Evolutionary conservation across 306 rosid species (phyloP).

Genomic region (Pueraria montana): DNA sequence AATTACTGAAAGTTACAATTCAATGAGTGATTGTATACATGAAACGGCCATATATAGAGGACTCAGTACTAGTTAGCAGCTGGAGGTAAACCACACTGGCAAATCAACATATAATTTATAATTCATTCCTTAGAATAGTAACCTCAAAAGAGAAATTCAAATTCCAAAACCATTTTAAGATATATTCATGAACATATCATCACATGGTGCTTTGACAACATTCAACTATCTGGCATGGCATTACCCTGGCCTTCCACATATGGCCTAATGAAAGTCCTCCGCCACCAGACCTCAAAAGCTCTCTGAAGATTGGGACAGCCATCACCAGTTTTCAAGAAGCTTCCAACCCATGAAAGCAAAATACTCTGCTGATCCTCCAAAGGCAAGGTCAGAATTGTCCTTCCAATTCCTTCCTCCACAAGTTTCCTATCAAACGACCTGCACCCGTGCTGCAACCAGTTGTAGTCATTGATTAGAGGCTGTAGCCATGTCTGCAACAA

Average conservation of each 20-base stretch:
- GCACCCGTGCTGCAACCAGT: constrained; percentile 88
- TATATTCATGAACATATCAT: constrained; percentile 22
- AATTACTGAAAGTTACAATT: constrained; percentile 35
- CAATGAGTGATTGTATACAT: constrained; percentile 40
- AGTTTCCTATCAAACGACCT: constrained; percentile 83
- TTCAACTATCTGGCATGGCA: constrained; percentile 59
- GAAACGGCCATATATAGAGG: constrained; percentile 33
- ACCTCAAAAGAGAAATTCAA: constrained; percentile 12
- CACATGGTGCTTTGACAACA: constrained; percentile 49
- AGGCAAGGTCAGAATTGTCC: constrained; percentile 94
- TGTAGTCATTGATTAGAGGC: constrained; percentile 87
- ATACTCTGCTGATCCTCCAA: constrained; percentile 90
- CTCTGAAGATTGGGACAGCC: constrained; percentile 92
- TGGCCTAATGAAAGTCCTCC: constrained; percentile 86
- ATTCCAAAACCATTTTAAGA: constrained; percentile 23
- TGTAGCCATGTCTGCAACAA: constrained; percentile 89
- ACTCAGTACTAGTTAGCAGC: constrained; percentile 37
- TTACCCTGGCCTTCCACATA: constrained; percentile 66
- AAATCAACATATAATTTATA: constrained; percentile 37
- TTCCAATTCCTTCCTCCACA: constrained; percentile 96
- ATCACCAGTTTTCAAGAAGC: constrained; percentile 86
- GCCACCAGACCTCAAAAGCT: constrained; percentile 98
- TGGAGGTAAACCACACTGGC: constrained; percentile 21
- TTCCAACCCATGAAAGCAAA: constrained; percentile 88
- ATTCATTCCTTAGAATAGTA: constrained; percentile 31